These are phyloP conservation scores for Saturnispora ahearnii DNA, from an alignment of 805 yeast genomes.

Conservation along the genomic window DNA sequence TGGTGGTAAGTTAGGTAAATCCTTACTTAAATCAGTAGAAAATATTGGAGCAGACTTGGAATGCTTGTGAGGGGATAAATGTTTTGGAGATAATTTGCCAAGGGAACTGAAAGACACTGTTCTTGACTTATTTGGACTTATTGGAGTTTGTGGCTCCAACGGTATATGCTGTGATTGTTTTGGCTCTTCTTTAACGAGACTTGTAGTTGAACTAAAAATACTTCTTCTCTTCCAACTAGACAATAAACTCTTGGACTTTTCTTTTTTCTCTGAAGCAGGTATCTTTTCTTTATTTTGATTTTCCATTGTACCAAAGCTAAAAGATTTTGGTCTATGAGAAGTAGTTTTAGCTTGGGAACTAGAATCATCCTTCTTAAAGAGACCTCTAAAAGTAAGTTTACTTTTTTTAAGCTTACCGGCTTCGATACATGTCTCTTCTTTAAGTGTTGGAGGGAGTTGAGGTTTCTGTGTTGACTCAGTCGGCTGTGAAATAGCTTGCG, in stretches of 20 bases:
- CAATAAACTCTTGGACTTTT: constrained; percentile 23
- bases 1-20: constrained; percentile 6
- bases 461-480: neutral
- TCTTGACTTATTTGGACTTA: constrained; percentile 1
- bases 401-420: constrained; percentile 12
- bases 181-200: neutral
- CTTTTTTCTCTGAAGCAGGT: constrained; percentile 17
- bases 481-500: neutral
- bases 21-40: constrained; percentile 1
- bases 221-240: constrained; percentile 27
- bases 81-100: constrained; percentile 1
- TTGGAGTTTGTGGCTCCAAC: neutral
- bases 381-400: constrained; percentile 23
- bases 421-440: neutral
- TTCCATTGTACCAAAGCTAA: constrained; percentile 9
- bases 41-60: constrained; percentile 8
- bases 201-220: constrained; percentile 4
- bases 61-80: constrained; percentile 10
- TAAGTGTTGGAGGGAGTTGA: neutral
- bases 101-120: constrained; percentile 5
- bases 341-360: neutral
- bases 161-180: neutral
- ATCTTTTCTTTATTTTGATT: constrained; percentile 5
- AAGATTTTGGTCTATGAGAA: constrained; percentile 11
- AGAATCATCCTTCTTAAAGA: constrained; percentile 18